A percentile compares a stretch with the other conserved stretches of the same genome.
Conservation (phyloP, 805 yeast species). For the Lipomyces sp. region DNA sequence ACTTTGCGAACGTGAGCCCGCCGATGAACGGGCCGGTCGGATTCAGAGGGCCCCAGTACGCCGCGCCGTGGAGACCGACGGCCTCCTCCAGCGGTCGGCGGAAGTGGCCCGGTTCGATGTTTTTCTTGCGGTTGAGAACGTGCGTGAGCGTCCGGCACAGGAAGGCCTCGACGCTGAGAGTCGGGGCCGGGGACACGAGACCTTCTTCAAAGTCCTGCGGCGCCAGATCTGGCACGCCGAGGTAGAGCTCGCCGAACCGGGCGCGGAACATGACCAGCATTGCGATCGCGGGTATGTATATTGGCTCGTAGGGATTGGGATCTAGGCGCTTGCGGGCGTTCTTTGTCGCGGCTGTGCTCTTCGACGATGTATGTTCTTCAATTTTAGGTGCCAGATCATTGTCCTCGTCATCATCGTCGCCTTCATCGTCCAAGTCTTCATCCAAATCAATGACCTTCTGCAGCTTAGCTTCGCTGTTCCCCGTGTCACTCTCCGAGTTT, state of each 20-base stretch:
- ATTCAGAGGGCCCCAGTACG: constrained; percentile 30
- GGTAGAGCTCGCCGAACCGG: constrained; percentile 34
- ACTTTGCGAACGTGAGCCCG: constrained; percentile 33
- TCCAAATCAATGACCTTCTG: too few relatives aligned
- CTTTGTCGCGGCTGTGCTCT: neutral
- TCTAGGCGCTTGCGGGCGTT: neutral
- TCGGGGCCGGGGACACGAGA: constrained; percentile 27
- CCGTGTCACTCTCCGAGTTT: neutral
- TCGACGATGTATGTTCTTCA: neutral
- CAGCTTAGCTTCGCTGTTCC: too few relatives aligned
- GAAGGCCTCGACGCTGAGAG: constrained; percentile 35
- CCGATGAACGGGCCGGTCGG: constrained; percentile 24
- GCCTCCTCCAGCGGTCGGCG: constrained; percentile 42
- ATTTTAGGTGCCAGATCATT: neutral
- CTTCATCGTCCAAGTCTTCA: constrained; percentile 6
- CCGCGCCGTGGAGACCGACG: constrained; percentile 32
- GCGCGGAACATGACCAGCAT: constrained; percentile 33
- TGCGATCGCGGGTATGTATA: constrained; percentile 20
- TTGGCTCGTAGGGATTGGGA: constrained; percentile 15
- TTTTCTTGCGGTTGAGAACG: constrained; percentile 42
- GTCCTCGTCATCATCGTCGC: constrained; percentile 3
- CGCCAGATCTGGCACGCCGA: constrained; percentile 37
- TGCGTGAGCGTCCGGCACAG: constrained; percentile 38
- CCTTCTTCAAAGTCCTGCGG: constrained; percentile 46
- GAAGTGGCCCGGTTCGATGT: constrained; percentile 39